phyloP scores from a whole-genome alignment of 805 yeast species.

The Maudiozyma bulderi region DNA sequence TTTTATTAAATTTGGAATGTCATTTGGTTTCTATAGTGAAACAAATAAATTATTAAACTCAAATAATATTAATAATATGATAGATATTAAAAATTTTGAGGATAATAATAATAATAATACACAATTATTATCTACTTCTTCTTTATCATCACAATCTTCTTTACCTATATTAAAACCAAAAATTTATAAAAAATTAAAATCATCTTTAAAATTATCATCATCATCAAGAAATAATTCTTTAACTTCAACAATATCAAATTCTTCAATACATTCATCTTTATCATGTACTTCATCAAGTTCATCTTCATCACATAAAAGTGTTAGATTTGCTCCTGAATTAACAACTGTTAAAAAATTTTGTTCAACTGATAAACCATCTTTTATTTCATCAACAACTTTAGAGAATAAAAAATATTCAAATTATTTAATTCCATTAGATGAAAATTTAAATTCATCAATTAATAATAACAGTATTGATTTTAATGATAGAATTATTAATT shows the following conservation, averaged over 20 bases:
- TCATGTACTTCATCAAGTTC: slow-evolving; percentile 6
- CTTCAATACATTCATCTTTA: background rate
- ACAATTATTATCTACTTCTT: background rate
- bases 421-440: slow-evolving; percentile 9
- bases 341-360: slow-evolving; percentile 58
- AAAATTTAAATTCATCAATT: background rate
- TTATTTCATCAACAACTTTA: slow-evolving; percentile 54
- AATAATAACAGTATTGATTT: background rate
- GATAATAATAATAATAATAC: background rate
- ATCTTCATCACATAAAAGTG: slow-evolving; percentile 38
- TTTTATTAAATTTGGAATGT: background rate
- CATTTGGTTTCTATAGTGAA: background rate
- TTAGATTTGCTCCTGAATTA: slow-evolving; percentile 52
- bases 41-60: background rate
- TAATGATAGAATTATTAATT: background rate
- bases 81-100: background rate
- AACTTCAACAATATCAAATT: slow-evolving; percentile 6
- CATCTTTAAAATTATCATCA: slow-evolving; percentile 19
- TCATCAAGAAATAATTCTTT: slow-evolving; percentile 5
- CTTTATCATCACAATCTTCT: background rate
- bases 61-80: background rate
- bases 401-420: slow-evolving; percentile 35
- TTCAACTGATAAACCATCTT: slow-evolving; percentile 48
- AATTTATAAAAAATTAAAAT: slow-evolving; percentile 11
- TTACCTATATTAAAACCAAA: background rate